These are phyloP conservation scores for Russula foetens DNA, from an alignment of 768 basidiomycete species.

Conservation along the genomic window DNA sequence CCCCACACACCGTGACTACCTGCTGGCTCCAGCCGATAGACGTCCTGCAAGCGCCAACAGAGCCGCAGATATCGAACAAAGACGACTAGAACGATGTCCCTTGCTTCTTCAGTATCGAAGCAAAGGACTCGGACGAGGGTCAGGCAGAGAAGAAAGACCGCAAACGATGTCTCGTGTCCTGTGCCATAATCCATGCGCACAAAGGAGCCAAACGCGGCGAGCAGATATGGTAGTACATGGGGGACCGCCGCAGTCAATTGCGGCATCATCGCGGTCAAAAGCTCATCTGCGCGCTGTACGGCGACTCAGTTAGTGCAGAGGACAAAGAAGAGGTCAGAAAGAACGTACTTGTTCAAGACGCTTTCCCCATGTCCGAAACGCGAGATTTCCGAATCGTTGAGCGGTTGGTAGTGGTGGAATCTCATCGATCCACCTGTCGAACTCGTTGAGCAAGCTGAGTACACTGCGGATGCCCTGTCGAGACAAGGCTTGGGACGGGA, in stretches of 20 bases:
- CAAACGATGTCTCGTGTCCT: constrained; percentile 90
- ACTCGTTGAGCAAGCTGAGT: constrained; percentile 50
- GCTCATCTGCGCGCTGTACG: constrained; percentile 44
- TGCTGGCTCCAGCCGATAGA: constrained; percentile 88
- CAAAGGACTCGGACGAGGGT: constrained; percentile 60
- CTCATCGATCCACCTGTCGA: constrained; percentile 71
- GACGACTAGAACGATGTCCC: constrained; percentile 46
- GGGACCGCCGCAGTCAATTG: constrained; percentile 39
- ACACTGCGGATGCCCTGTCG: constrained; percentile 40
- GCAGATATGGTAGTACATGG: constrained; percentile 68
- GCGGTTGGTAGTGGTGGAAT: constrained; percentile 67
- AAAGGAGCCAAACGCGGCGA: constrained; percentile 84
- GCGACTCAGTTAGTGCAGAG: constrained; percentile 4
- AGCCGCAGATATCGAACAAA: constrained; percentile 74
- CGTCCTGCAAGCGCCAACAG: constrained; percentile 81
- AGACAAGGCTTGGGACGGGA: constrained; percentile 9
- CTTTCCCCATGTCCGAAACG: constrained; percentile 79
- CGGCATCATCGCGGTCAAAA: constrained; percentile 45
- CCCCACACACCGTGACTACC: constrained; percentile 99
- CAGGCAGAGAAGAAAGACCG: constrained; percentile 65
- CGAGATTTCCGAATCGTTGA: constrained; percentile 88
- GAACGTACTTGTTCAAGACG: constrained; percentile 63
- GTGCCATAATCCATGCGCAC: constrained; percentile 93
- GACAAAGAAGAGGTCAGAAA: neutral
- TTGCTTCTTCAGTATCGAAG: constrained; percentile 53